A percentile compares a stretch with the other conserved stretches of the same genome.
These are phyloP conservation scores for Coniophora puteana DNA, from an alignment of 1,284 basidiomycete species.

Conservation along the genomic window DNA sequence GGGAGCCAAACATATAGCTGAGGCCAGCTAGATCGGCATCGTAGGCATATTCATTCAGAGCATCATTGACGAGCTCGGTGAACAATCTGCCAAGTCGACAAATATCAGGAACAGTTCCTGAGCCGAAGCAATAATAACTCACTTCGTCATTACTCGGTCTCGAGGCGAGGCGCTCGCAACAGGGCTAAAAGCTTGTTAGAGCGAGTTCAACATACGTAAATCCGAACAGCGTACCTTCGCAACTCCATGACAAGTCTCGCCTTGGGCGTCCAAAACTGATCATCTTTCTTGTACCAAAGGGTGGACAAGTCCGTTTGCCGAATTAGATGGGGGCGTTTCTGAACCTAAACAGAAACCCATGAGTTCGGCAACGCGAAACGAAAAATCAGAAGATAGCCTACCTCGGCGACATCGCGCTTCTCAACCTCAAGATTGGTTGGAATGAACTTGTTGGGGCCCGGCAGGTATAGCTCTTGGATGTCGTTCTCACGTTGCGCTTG, in stretches of 20 bases:
- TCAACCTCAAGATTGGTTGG: conserved; percentile 85
- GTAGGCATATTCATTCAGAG: conserved; percentile 89
- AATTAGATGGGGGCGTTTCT: conserved; percentile 74
- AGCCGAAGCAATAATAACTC: conserved; percentile 13
- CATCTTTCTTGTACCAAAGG: conserved; percentile 96
- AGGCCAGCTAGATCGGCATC: conserved; percentile 93
- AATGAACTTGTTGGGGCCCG: conserved; percentile 86
- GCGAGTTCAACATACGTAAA: neutral
- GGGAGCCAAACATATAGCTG: conserved; percentile 68
- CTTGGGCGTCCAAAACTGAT: conserved; percentile 92
- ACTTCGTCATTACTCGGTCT: conserved; percentile 63
- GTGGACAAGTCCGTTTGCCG: conserved; percentile 67
- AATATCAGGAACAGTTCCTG: conserved; percentile 2
- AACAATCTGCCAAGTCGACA: conserved; percentile 56
- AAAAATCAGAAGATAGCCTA: conserved; percentile 23
- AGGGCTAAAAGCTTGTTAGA: conserved; percentile 36
- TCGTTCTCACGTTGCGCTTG: conserved; percentile 64
- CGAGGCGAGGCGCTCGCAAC: conserved; percentile 52
- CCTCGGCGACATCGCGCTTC: conserved; percentile 63
- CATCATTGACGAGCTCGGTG: conserved; percentile 84
- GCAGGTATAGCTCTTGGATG: conserved; percentile 72
- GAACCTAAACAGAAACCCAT: conserved; percentile 43
- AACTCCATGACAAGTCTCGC: conserved; percentile 72
- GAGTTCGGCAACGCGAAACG: conserved; percentile 2
- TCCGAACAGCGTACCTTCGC: conserved; percentile 46